These are phyloP conservation scores for Mycena alexandri DNA, from an alignment of 768 basidiomycete genomes.

Conservation along the genomic window DNA sequence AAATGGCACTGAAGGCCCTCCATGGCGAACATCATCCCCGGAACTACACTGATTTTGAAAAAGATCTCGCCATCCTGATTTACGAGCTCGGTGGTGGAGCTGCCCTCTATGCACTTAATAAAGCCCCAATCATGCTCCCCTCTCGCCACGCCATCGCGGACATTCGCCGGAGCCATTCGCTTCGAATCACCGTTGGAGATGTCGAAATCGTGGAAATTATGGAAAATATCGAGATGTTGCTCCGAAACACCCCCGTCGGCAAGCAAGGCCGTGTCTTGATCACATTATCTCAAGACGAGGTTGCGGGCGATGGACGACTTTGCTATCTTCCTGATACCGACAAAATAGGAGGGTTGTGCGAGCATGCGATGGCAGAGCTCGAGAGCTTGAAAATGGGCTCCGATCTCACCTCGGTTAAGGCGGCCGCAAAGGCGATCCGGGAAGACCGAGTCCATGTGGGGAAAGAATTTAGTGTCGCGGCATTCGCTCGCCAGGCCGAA, in stretches of 20 bases:
- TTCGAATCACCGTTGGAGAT: constrained; percentile 33
- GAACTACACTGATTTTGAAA: constrained; percentile 41
- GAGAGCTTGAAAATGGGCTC: constrained; percentile 40
- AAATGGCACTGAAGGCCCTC: constrained; percentile 11
- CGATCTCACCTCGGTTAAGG: constrained; percentile 27
- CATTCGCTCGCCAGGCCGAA: constrained; percentile 35
- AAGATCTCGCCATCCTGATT: constrained; percentile 42
- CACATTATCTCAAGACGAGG: constrained; percentile 44
- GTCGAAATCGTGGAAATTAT: constrained; percentile 6
- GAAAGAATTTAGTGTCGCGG: constrained; percentile 46
- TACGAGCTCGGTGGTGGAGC: constrained; percentile 48
- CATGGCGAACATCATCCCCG: constrained; percentile 38
- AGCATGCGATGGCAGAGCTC: constrained; percentile 37
- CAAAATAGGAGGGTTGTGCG: constrained; percentile 45
- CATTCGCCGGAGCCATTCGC: constrained; percentile 29
- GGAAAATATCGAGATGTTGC: constrained; percentile 15
- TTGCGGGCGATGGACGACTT: constrained; percentile 40
- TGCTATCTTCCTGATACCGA: constrained; percentile 22
- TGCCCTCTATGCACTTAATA: constrained; percentile 46
- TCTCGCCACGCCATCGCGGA: constrained; percentile 36
- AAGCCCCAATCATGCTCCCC: constrained; percentile 42
- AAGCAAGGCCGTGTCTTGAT: constrained; percentile 31
- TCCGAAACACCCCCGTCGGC: constrained; percentile 24
- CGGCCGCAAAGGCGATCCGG: constrained; percentile 32
- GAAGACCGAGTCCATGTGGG: constrained; percentile 43